Percentiles rank a stretch among this genome's conserved stretches.
Conservation (phyloP, 1,139 yeast species). For the Scheffersomyces titani region DNA sequence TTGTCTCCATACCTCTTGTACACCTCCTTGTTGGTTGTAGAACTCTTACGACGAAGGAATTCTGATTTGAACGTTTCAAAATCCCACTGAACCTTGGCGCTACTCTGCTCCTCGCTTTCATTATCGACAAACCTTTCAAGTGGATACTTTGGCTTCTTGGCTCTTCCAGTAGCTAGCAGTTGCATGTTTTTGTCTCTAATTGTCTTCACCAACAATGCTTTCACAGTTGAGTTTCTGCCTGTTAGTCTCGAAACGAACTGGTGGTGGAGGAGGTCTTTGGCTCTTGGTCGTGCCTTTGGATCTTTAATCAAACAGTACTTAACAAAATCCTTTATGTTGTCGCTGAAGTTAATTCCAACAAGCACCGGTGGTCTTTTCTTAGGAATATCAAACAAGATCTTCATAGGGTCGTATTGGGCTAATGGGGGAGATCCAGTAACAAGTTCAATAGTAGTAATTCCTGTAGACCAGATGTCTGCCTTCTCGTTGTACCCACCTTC, state of each 20-base stretch:
- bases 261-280: slow-evolving; percentile 44
- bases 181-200: slow-evolving; percentile 6
- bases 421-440: slow-evolving; percentile 75
- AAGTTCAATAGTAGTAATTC: slow-evolving; percentile 78
- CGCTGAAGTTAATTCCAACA: slow-evolving; percentile 39
- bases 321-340: slow-evolving; percentile 60
- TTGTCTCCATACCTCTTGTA: neutral
- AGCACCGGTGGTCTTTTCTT: slow-evolving; percentile 66
- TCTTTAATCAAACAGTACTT: slow-evolving; percentile 59
- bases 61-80: slow-evolving; percentile 5
- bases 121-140: slow-evolving; percentile 1
- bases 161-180: neutral
- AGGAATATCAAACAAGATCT: slow-evolving; percentile 73
- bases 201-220: slow-evolving; percentile 8
- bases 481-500: slow-evolving; percentile 72
- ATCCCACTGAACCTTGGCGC: slow-evolving; percentile 7
- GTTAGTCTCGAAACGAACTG: slow-evolving; percentile 37
- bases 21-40: slow-evolving; percentile 1
- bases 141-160: slow-evolving; percentile 8
- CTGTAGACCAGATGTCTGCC: slow-evolving; percentile 88
- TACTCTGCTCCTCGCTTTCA: neutral
- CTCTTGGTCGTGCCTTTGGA: slow-evolving; percentile 54
- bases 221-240: slow-evolving; percentile 1
- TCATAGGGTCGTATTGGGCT: slow-evolving; percentile 70
- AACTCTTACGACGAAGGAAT: slow-evolving; percentile 3